These are phyloP conservation scores for Aspergillus sclerotioniger DNA, from an alignment of 495 filamentous ascomycete genomes.

Conservation along the genomic window DNA sequence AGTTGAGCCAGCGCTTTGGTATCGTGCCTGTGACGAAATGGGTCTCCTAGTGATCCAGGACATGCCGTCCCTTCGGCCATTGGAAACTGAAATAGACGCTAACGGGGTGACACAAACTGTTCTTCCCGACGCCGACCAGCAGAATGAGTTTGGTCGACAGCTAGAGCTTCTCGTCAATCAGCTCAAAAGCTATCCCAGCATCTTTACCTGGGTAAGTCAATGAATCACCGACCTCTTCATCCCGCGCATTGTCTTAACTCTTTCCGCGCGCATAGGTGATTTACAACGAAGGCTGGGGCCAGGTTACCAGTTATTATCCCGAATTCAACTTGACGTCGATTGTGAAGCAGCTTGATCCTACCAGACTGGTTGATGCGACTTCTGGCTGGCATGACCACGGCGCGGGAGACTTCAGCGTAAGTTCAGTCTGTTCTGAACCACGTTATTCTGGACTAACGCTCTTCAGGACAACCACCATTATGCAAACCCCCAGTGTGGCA, in stretches of 20 bases:
- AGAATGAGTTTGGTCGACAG: conserved; percentile 61
- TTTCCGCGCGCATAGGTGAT: conserved; percentile 42
- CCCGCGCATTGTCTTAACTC: too few relatives aligned
- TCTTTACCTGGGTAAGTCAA: conserved; percentile 46
- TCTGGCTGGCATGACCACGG: conserved; percentile 64
- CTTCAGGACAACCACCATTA: conserved; percentile 67
- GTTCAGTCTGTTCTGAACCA: conserved; percentile 4
- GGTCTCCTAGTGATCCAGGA: conserved; percentile 66
- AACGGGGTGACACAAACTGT: conserved; percentile 14
- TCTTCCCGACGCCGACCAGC: conserved; percentile 47
- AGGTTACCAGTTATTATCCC: conserved; percentile 47
- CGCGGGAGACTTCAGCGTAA: conserved; percentile 54
- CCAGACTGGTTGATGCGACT: conserved; percentile 56
- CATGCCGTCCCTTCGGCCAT: conserved; percentile 58
- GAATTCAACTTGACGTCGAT: conserved; percentile 55
- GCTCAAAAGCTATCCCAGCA: conserved; percentile 60
- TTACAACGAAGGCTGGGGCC: conserved; percentile 74
- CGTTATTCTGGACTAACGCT: not conserved
- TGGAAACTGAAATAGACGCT: conserved; percentile 14
- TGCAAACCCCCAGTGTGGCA: conserved; percentile 66
- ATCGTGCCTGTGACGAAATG: conserved; percentile 61
- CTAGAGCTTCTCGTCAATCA: conserved; percentile 59
- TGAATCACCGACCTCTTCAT: not conserved
- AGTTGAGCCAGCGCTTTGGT: conserved; percentile 63
- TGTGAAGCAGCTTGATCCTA: conserved; percentile 57